Evolutionary conservation across 768 basidiomycete genomes (phyloP), one percentile per base, ranked within the genome.

Genomic region (Hygrophorus pudorinus): DNA sequence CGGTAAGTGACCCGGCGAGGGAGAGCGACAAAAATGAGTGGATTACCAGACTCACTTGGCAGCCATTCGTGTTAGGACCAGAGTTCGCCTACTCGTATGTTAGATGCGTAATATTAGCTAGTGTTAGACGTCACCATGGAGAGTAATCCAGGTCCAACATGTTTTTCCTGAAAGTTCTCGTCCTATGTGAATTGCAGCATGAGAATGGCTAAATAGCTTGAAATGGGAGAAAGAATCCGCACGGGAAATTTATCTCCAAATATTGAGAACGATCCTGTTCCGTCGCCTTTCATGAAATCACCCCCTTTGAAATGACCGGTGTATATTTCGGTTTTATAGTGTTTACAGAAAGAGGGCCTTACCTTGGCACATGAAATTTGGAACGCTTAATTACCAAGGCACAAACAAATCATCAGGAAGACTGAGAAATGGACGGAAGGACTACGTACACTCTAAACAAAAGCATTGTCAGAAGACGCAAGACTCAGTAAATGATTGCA

Each of bases 291-390:
- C 52, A 93, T 53, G 51, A 98, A 99, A 59, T 99, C 96, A 0
- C 96, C 96, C 37, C 88, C 89, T 89, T 45, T 12, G 27, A 32
- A 38, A 18, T 34, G 27, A 4, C 18, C 17, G 13, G 10, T 13
- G 21, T 10, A 29, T 14, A 6, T 38, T 12, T 24, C 11, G 44
- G 11, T 17, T 11, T 1, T 3, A 11, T 12, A 18, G 11, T 38
- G 28, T 34, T 16, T 42, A 18, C 27, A 24, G 34, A 36, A 34
- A 9, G 21, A 33, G 28, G 34, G 32, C 24, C 53, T 59, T 60
- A 72, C 91, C 91, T 76, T 98, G 93, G 52, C 90, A 87, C 92
- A 99, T 97, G 65, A 98, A 99, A 55, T 87, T 87, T 5, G 81
- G 85, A 16, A 89, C 85, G 12, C 86, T 89, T 21, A 34, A 33